phyloP scores from a whole-genome alignment of 1,139 yeast genomes.

The Pichia sp. region DNA sequence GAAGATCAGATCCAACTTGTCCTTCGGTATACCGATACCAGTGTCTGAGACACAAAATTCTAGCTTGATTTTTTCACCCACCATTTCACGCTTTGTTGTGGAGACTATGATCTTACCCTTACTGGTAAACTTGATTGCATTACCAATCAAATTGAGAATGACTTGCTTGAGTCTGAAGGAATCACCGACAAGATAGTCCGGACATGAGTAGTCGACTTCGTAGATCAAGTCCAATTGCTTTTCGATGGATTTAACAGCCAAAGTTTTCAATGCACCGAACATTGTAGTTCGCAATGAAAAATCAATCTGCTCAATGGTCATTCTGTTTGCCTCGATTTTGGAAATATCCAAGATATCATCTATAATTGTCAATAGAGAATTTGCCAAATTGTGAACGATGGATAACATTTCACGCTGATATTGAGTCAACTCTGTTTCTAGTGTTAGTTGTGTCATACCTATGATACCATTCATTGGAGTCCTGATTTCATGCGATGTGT shows the following conservation, averaged over 20 bases:
- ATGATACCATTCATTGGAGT: conserved; percentile 91
- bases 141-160: conserved; percentile 76
- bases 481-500: conserved; percentile 87
- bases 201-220: conserved; percentile 80
- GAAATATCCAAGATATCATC: conserved; percentile 89
- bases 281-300: conserved; percentile 81
- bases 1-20: conserved; percentile 74
- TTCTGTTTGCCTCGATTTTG: conserved; percentile 85
- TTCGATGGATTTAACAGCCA: conserved; percentile 85
- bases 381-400: conserved; percentile 81
- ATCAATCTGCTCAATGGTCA: conserved; percentile 87
- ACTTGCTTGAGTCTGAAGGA: conserved; percentile 83
- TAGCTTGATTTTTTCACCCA: conserved; percentile 54
- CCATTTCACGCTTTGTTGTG: conserved; percentile 47
- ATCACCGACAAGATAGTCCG: conserved; percentile 81
- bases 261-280: conserved; percentile 80
- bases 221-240: conserved; percentile 75
- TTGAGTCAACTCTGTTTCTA: conserved; percentile 82
- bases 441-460: conserved; percentile 85
- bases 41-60: conserved; percentile 87
- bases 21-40: conserved; percentile 83
- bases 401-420: conserved; percentile 87
- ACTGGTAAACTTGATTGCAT: conserved; percentile 82
- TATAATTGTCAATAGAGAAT: conserved; percentile 75
- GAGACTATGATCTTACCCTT: conserved; percentile 70